These are phyloP conservation scores for Escovopsis sp. DNA, from an alignment of 2,329 filamentous ascomycete genomes.

Conservation along the genomic window DNA sequence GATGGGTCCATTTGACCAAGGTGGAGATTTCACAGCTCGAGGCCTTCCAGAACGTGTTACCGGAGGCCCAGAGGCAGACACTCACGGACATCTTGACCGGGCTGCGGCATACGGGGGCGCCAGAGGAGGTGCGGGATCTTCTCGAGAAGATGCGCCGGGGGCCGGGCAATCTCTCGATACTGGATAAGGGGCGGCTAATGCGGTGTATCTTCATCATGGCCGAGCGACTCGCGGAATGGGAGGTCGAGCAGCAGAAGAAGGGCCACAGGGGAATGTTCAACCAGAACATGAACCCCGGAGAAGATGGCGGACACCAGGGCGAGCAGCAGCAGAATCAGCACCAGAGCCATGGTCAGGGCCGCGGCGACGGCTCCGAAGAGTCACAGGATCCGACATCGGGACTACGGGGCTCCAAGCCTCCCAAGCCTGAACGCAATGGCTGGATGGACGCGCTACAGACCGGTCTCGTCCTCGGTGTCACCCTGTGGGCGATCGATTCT, in stretches of 20 bases:
- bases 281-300: conserved; percentile 10
- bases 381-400: conserved; percentile 11
- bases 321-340: no score
- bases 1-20: conserved; percentile 31
- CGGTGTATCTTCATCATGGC: conserved; percentile 21
- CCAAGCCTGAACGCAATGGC: conserved; percentile 18
- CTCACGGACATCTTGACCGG: conserved; percentile 45
- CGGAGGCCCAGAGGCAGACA: conserved; percentile 42
- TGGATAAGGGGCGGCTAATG: conserved; percentile 23
- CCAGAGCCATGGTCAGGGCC: conserved; percentile 7
- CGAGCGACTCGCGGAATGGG: conserved; percentile 19
- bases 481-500: conserved; percentile 31
- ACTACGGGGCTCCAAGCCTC: conserved; percentile 21
- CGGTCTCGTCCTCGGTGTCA: conserved; percentile 32
- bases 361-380: conserved; percentile 8
- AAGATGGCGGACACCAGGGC: conserved; percentile 7
- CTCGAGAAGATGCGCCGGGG: conserved; percentile 36
- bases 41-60: conserved; percentile 45
- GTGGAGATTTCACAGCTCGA: conserved; percentile 38
- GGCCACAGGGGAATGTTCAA: conserved; percentile 9
- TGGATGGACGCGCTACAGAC: conserved; percentile 22
- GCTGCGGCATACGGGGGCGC: conserved; percentile 54
- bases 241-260: conserved; percentile 9
- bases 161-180: conserved; percentile 35
- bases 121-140: conserved; percentile 47